Evolutionary conservation across 2,329 filamentous ascomycete species (phyloP).

Genomic region (Fusarium illudens): DNA sequence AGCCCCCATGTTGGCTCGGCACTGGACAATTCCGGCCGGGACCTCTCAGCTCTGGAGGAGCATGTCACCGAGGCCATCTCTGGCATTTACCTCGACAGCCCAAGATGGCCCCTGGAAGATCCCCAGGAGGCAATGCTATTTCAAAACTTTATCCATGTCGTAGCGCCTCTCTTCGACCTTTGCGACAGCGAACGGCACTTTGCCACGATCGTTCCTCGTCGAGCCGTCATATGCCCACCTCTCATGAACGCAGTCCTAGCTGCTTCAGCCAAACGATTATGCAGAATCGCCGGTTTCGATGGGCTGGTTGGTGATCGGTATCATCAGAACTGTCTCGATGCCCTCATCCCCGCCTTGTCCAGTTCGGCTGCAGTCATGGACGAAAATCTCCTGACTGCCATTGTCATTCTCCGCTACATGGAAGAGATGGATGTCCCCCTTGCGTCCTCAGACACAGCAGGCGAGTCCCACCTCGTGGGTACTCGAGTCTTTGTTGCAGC

Average conservation of each 20-base stretch:
- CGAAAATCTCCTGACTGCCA: constrained; percentile 43
- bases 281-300: constrained; percentile 35
- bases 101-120: constrained; percentile 37
- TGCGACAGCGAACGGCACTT: constrained; percentile 43
- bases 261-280: constrained; percentile 41
- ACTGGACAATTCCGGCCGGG: constrained; percentile 16
- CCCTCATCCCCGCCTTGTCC: constrained; percentile 41
- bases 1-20: constrained; percentile 11
- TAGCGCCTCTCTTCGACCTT: constrained; percentile 42
- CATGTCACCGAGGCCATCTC: constrained; percentile 31
- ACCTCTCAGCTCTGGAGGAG: constrained; percentile 16
- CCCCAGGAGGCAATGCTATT: constrained; percentile 43
- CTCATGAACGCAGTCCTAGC: constrained; percentile 43
- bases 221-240: constrained; percentile 40
- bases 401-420: constrained; percentile 44
- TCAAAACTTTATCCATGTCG: constrained; percentile 37
- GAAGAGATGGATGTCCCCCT: constrained; percentile 41
- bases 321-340: constrained; percentile 42
- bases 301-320: constrained; percentile 38
- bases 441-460: constrained; percentile 14
- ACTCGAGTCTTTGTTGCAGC: constrained; percentile 43
- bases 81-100: constrained; percentile 34
- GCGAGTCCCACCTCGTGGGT: constrained; percentile 43
- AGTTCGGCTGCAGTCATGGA: constrained; percentile 40
- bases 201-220: constrained; percentile 41